These are phyloP conservation scores for Tolypocladium album DNA, from an alignment of 2,329 filamentous ascomycete genomes.

Conservation along the genomic window DNA sequence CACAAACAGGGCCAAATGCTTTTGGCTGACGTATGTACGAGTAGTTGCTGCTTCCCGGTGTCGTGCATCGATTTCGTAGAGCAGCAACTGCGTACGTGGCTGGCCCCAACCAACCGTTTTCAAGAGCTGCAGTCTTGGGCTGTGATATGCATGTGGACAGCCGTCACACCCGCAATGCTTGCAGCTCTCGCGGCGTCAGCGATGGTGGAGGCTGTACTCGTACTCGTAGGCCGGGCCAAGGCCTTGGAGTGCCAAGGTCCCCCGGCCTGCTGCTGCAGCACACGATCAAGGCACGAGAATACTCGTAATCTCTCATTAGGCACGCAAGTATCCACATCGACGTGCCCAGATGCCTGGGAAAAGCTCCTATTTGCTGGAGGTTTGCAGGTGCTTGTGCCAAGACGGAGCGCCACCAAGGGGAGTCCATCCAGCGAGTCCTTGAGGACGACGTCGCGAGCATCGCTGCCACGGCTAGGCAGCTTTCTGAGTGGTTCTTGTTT, in stretches of 20 bases:
- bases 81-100: not conserved
- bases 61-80: not conserved
- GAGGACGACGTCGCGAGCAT: not conserved
- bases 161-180: not conserved
- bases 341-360: slow-evolving; percentile 16
- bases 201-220: not conserved
- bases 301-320: slow-evolving; percentile 18
- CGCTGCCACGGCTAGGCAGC: not conserved
- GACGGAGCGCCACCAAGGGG: slow-evolving; percentile 1
- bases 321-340: slow-evolving; percentile 10
- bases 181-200: not conserved
- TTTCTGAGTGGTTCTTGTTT: slow-evolving; percentile 11
- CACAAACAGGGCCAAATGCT: no score
- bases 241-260: no score
- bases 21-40: no score
- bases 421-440: not conserved
- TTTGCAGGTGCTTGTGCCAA: not conserved
- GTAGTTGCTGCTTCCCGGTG: not conserved
- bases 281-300: slow-evolving; percentile 12
- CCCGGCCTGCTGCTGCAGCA: not conserved
- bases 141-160: not conserved
- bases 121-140: not conserved
- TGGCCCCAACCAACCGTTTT: not conserved
- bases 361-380: slow-evolving; percentile 15
- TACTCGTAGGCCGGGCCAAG: no score